Percentiles rank a stretch among this genome's conserved stretches.
Evolutionary conservation across 1,284 basidiomycete species (phyloP).

Genomic region (Rhodotorula sp.): DNA sequence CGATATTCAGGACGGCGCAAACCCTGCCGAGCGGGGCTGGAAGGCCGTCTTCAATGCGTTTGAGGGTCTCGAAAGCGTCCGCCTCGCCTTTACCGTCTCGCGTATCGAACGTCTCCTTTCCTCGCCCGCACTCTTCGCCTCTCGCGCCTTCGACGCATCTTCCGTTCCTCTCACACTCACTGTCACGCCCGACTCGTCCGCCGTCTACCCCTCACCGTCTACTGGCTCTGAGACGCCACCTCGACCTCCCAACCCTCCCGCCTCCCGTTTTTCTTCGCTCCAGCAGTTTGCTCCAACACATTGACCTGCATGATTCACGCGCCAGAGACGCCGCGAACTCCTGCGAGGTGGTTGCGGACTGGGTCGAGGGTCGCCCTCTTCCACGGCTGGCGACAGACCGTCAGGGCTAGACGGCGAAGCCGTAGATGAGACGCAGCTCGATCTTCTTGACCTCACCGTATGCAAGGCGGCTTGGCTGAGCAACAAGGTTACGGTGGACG

Average conservation of each 20-base stretch:
- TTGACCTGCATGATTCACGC: constrained; percentile 2
- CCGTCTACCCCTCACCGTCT: neutral
- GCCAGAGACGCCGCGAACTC: neutral
- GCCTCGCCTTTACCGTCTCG: neutral
- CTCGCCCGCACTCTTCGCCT: neutral
- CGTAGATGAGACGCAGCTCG: neutral
- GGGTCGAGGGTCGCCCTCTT: neutral
- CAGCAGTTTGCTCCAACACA: neutral
- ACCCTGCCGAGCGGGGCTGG: too few relatives aligned
- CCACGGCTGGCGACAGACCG: neutral
- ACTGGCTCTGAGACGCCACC: neutral
- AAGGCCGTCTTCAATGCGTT: neutral
- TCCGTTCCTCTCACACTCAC: too few relatives aligned
- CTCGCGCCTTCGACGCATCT: neutral
- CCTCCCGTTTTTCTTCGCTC: neutral
- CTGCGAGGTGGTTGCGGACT: neutral
- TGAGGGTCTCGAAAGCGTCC: neutral
- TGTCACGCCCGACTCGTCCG: neutral
- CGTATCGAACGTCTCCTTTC: neutral
- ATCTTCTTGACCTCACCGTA: constrained; percentile 1
- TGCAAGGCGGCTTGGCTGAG: too few relatives aligned
- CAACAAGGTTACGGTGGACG: too few relatives aligned
- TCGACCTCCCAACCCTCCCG: neutral
- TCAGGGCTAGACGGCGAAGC: neutral
- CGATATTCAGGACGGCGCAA: neutral